Evolutionary conservation across 306 rosid genomes (phyloP).

Genomic region (Prunus mume): DNA sequence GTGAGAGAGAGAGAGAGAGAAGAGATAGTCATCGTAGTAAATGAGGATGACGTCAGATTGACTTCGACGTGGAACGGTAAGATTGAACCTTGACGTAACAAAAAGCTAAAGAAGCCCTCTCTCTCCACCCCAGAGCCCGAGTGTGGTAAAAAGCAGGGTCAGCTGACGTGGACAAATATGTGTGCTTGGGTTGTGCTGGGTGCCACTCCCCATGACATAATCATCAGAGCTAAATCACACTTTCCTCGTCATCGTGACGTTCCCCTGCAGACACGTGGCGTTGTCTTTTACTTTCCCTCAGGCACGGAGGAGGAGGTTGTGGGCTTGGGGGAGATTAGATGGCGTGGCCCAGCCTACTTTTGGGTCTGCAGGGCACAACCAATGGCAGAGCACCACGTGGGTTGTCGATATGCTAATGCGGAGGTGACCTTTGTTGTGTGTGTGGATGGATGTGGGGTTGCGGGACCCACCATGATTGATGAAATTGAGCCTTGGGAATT

Average conservation of each 20-base stretch:
- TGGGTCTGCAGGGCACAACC: constrained; percentile 1
- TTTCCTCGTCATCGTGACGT: constrained; percentile 62
- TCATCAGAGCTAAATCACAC: constrained; percentile 37
- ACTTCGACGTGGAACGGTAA: constrained; percentile 56
- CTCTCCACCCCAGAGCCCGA: background rate
- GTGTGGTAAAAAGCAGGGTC: background rate
- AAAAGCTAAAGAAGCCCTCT: constrained; percentile 25
- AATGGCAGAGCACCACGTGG: constrained; percentile 37
- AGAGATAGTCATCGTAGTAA: constrained; percentile 12
- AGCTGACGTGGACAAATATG: constrained; percentile 46
- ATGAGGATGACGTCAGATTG: constrained; percentile 44
- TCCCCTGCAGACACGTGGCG: constrained; percentile 59
- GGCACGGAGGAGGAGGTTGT: constrained; percentile 51
- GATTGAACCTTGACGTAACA: constrained; percentile 57
- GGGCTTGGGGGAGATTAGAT: constrained; percentile 8
- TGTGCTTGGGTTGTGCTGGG: background rate
- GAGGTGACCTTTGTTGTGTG: background rate
- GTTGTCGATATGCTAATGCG: background rate
- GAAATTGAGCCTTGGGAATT: background rate
- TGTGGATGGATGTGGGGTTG: constrained; percentile 1
- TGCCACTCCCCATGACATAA: constrained; percentile 53
- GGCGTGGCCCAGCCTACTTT: constrained; percentile 18
- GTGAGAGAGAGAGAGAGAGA: background rate
- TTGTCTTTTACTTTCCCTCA: constrained; percentile 38
- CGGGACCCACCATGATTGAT: constrained; percentile 39